Evolutionary conservation across 1,284 basidiomycete genomes (phyloP), one percentile per base, ranked within the genome.

Genomic region (Pholiota adiposa): DNA sequence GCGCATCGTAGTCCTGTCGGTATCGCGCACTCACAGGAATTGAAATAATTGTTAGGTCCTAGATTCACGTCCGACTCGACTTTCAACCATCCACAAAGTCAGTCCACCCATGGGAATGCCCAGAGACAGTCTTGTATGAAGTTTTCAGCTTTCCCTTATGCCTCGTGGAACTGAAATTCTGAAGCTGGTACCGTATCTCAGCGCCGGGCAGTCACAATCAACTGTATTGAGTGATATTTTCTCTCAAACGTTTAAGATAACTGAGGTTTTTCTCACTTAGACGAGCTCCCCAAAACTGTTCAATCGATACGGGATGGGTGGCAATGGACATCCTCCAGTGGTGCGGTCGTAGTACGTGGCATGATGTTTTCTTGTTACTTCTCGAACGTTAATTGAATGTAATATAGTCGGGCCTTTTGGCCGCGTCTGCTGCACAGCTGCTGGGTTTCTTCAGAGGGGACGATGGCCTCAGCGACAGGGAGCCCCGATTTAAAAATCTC

Each of bases 391-490:
- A 4, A 40, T 46, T 1, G 16, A 33, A 4, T 18, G 5, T 25
- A n/a, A 34, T 14, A 25, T 34, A 65, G 64, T 67, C 64, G 7
- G 63, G 62, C 18, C 55, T 67, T 19, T 34, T 65, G 14, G 65
- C 65, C 6, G 56, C 50, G 2, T 48, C 57, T 0, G 60, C 58
- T 21, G 60, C 62, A 1, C 64, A 65, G 21, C 52, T 67, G 2
- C 62, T 65, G 12, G 44, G 50, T 3, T 55, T 59, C 16, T 65
- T 67, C 53, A 63, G 64, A 41, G 54, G 48, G 9, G 55, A 51
- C 36, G 14, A 16, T 11, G n/a, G 16, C 27, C 23, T 46, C 18
- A 53, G 43, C 14, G 8, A 21, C 2, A 7, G 19, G 21, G 11
- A 58, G 56, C 16, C 48, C 40, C 25, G 48, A 34, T 40, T 43